Base-by-base conservation (phyloP, 176 grass and related monocot genomes). In the Triticum urartu region DNA sequence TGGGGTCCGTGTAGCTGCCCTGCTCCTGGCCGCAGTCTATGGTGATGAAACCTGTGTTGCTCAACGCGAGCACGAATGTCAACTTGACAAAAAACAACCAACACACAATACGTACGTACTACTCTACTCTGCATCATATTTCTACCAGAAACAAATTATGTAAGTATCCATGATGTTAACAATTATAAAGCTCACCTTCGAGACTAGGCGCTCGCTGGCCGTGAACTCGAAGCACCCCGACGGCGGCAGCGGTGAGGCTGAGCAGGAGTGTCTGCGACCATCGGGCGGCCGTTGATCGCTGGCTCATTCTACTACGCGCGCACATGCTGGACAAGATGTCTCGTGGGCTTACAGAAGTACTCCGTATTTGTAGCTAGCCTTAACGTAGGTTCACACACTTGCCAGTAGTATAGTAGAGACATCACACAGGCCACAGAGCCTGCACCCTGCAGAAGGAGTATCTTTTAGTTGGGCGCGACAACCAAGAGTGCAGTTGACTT, bases 191-290 rank as follows among this genome's bases (percentile, higher is more conserved):
- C 60, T 63, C 60, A 89, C 79, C 88, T 22, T 64, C 79, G 70
- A 65, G 81, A 28, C 89, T 88, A 13, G 67, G 80, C 75, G 60
- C 60, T 9, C 60, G n/a, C 60, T 90, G 84, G 11, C 56, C 73
- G 5, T 5, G 84, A 65, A 83, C 91, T 38, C 39, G 85, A 20
- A 36, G 81, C 3, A 73, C 75, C 6, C 58, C 11, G 64, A 12
- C 64, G 45, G 45, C 43, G 17, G 34, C 22, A 47, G 43, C 43
- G 87, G 50, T 48, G 20, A 87, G 11, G 26, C 52, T 18, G 66
- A 80, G 36, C 34, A 88, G 33, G 52, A 83, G 43, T 75, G 75
- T 2, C 79, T 48, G 5, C 71, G 15, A 47, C 62, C 6, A 26
- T 9, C 4, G 15, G 25, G 78, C 22, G 0, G 70, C 72, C 71